A percentile compares a stretch with the other conserved stretches of the same genome.
These are phyloP conservation scores for Lachnellula arida DNA, from an alignment of 2,329 filamentous ascomycete genomes.

Conservation along the genomic window DNA sequence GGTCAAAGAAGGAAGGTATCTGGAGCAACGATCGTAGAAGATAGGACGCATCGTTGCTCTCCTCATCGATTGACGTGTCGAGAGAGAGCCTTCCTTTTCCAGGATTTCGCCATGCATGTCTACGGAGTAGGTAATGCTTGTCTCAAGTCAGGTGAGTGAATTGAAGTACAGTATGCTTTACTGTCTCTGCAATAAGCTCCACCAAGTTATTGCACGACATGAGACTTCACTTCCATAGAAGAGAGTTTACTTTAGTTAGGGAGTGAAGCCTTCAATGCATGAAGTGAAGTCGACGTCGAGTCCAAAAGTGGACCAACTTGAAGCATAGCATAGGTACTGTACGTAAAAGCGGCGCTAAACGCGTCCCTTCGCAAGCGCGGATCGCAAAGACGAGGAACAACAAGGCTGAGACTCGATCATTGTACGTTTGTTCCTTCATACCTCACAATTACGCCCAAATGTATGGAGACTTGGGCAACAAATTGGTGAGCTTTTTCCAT, in stretches of 20 bases:
- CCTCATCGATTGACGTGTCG: too few species aligned
- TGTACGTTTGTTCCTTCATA: neutral
- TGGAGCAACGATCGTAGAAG: neutral
- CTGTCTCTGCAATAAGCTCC: too few species aligned
- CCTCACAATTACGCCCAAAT: conserved; percentile 37
- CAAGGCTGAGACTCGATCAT: conserved; percentile 11
- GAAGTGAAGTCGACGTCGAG: neutral
- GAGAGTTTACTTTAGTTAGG: too few species aligned
- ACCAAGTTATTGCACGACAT: neutral
- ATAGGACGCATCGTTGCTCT: too few species aligned
- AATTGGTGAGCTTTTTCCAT: conserved; percentile 47
- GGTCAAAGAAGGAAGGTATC: neutral
- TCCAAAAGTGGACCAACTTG: neutral
- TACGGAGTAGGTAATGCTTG: too few species aligned
- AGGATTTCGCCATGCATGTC: too few species aligned
- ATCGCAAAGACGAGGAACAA: neutral
- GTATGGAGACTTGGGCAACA: conserved; percentile 68
- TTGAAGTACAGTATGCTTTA: too few species aligned
- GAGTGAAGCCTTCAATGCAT: neutral
- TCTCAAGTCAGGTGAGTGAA: too few species aligned
- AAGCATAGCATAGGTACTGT: neutral
- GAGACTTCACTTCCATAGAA: neutral
- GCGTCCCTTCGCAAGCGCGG: neutral
- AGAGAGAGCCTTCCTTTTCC: too few species aligned
- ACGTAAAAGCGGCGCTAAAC: neutral